Conservation (phyloP, 2,329 filamentous ascomycete species). For the Sclerotinia trifoliorum region DNA sequence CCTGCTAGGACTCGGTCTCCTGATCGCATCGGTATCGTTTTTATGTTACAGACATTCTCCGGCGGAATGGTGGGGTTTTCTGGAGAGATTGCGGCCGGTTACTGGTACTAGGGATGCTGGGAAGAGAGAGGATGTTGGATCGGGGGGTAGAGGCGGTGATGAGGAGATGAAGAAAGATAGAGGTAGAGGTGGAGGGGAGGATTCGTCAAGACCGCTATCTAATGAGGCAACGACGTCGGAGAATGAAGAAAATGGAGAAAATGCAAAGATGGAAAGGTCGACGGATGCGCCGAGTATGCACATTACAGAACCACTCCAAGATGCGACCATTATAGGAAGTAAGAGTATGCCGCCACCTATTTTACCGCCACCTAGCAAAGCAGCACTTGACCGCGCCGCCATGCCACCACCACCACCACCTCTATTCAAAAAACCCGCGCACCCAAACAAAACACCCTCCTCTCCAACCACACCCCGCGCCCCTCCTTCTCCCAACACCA, state of each 20-base stretch:
- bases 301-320: not conserved
- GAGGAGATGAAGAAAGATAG: not conserved
- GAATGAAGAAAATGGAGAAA: not conserved
- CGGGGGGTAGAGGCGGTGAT: slow-evolving; percentile 12
- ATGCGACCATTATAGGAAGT: too few species aligned
- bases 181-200: not conserved
- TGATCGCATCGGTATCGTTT: slow-evolving; percentile 60
- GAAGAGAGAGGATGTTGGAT: slow-evolving; percentile 23
- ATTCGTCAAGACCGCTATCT: not conserved
- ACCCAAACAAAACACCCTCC: slow-evolving; percentile 23
- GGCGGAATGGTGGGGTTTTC: slow-evolving; percentile 46
- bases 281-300: not conserved
- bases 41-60: slow-evolving; percentile 54
- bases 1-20: slow-evolving; percentile 57
- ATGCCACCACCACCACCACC: slow-evolving; percentile 44
- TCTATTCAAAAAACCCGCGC: slow-evolving; percentile 34
- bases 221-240: not conserved
- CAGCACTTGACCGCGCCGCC: slow-evolving; percentile 39
- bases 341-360: slow-evolving; percentile 8
- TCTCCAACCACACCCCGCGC: slow-evolving; percentile 53
- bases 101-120: slow-evolving; percentile 15
- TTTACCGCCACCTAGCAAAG: slow-evolving; percentile 24
- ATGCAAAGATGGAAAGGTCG: not conserved
- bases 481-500: slow-evolving; percentile 20
- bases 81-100: slow-evolving; percentile 37